Evolutionary conservation across 2,329 filamentous ascomycete genomes (phyloP), one percentile per base, ranked within the genome.

Genomic region (Cladosporium colombiae): DNA sequence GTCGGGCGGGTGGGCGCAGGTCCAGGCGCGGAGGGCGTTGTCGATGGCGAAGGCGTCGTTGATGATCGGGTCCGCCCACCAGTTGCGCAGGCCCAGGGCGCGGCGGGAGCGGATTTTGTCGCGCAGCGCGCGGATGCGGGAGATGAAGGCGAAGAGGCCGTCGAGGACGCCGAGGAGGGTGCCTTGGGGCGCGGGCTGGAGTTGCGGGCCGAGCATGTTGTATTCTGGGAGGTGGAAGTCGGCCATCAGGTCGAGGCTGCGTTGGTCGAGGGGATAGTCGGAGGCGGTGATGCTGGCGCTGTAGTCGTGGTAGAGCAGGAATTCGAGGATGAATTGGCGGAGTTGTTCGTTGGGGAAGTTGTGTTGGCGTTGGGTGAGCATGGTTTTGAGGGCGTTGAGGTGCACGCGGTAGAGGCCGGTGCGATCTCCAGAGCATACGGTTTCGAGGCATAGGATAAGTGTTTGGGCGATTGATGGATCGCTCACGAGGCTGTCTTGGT

Each of bases 251-350:
- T 84, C 77, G 6, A 82, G 82, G 14, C 82, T 81, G 58, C 83
- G 81, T 29, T 69, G 53, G 66, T 75, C 70, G 40, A 74, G 66
- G 13, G 71, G 69, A 37, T 74, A 71, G 65, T 84, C 81, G 27
- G 86, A 74, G 3, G 82, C 83, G 7, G 86, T 88, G 62, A 88
- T 80, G 18, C 84, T 82, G 68, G 84, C 86, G 23, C 83, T 84
- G 50, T 87, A 83, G 73, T 86, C 85, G 76, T 95, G 91, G 72
- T 95, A 96, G 75, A 93, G 90, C 77, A 96, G 94, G 78, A 96
- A 94, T 75, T 89, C 87, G 67, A 87, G 81, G 66, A 89, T 86
- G 70, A 89, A 88, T 60, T 91, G 89, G 68, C 89, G 88, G 74
- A 95, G 92, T 25, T 88, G 86, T 23, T 88, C 81, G 78, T 83